A percentile compares a stretch with the other conserved stretches of the same genome.
Conservation (phyloP, 2,329 filamentous ascomycete species). For the Alternaria burnsii region DNA sequence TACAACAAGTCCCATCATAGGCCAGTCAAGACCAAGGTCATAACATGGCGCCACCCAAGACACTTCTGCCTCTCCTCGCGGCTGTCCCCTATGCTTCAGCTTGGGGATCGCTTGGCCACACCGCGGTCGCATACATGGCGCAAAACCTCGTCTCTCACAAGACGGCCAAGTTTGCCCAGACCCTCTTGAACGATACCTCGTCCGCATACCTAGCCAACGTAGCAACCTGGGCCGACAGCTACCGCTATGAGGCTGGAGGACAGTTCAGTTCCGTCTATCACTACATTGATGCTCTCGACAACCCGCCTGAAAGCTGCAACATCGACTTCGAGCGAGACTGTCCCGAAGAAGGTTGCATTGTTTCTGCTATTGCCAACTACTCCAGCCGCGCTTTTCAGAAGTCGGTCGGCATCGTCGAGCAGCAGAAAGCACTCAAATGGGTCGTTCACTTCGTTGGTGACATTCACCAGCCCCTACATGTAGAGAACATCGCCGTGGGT, state of each 20-base stretch:
- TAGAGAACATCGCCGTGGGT: constrained; percentile 57
- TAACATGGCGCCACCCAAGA: constrained; percentile 36
- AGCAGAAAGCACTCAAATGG: constrained; percentile 59
- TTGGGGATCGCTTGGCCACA: constrained; percentile 64
- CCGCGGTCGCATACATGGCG: constrained; percentile 64
- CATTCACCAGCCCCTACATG: constrained; percentile 74
- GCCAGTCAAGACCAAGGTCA: not conserved
- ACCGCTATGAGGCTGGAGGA: constrained; percentile 59
- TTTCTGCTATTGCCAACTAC: constrained; percentile 63
- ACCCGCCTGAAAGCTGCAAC: constrained; percentile 58
- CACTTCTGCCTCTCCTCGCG: constrained; percentile 36
- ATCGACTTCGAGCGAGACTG: constrained; percentile 63
- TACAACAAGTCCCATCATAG: not conserved
- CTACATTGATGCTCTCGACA: constrained; percentile 62
- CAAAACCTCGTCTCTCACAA: constrained; percentile 56
- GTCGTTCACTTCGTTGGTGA: constrained; percentile 71
- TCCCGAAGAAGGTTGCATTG: constrained; percentile 58
- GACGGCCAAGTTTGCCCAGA: constrained; percentile 56
- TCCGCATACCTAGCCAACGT: constrained; percentile 60
- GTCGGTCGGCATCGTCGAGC: constrained; percentile 42
- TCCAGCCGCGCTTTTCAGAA: constrained; percentile 51
- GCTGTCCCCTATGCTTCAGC: constrained; percentile 44
- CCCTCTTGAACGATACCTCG: constrained; percentile 55
- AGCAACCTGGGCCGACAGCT: constrained; percentile 63
- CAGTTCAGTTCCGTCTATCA: constrained; percentile 59